Base-by-base conservation (phyloP, 2,329 filamentous ascomycete species). In the Ascochyta clinopodiicola region DNA sequence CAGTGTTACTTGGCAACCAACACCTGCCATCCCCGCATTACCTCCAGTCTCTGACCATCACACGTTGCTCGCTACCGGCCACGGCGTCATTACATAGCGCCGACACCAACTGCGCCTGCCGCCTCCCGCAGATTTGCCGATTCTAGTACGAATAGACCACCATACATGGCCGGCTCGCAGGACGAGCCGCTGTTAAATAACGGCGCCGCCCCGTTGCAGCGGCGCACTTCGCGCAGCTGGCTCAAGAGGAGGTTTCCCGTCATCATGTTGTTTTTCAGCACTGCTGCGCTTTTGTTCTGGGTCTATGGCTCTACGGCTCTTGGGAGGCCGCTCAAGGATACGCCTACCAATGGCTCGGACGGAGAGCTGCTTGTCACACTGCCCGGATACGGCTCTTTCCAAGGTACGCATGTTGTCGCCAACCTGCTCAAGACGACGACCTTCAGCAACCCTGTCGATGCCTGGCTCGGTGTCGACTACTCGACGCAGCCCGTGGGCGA, bases 391-490 rank as follows among this genome's bases (percentile, higher is more conserved):
- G 78, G 78, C 38, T 69, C 59, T 0, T 80, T 80, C 57, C 61
- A 68, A 13, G 78, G 78, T 6, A 77, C 71, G 4, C 66, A 71
- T 17, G 50, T 80, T 35, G 67, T 76, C 17, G 65, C 65, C 36
- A 77, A 74, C 10, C 39, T 76, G 17, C 72, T 64, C 39, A 57
- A 61, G 36, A 75, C 72, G 19, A 59, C 64, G 22, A 56, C 58
- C 0, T 67, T 80, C 2, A 66, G 72, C 8, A 58, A 58, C 2
- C 55, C 73, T 0, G 75, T 82, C 1, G 78, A 82, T 57, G 79
- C 80, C 0, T 82, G 80, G 80, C 67, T 82, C 6, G 79, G 79
- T 2, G 75, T 82, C 29, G 77, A 80, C 60, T 82, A 81, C 44
- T 74, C 80, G 0, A 79, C 78, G 0, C 73, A 73, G 50, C 72